Evolutionary conservation across 2,329 filamentous ascomycete species (phyloP), one percentile per base, ranked within the genome.

Genomic region (Fusarium sulawesiense): DNA sequence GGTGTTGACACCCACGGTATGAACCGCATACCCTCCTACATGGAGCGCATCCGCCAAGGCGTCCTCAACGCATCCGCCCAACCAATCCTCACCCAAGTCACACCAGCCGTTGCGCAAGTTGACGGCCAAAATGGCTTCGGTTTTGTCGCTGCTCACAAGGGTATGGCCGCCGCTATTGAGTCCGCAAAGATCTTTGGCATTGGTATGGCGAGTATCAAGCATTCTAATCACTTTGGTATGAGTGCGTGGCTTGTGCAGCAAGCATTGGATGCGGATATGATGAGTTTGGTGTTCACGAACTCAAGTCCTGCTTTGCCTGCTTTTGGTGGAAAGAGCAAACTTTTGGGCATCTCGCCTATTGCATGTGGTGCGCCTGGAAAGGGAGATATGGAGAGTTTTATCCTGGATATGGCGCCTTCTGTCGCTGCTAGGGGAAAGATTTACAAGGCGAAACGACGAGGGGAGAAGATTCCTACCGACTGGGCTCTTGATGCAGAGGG

Each of bases 161-260:
- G 86, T 27, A 94, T 95, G 89, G 77, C 79, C 1, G 84, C 85
- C 0, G 92, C 92, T 1, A 88, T 94, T 47, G 83, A 87, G 12
- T 89, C 91, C 80, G 92, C 92, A 0, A 79, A 82, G 25, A 77
- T 80, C 3, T 89, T 85, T 73, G 92, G 92, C 14, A 92, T 95
- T 67, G 93, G 92, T 27, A 89, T 96, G 86, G 91, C 91, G 0
- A 88, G 87, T 61, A 84, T 95, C 75, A 92, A 90, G 78, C 90
- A 91, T 79, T 92, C 89, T 42, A 95, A 95, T 73, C 92, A 95
- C 78, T 94, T 92, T 74, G 93, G 93, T 56, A 96, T 96, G 92
- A 87, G 87, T 6, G 92, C 93, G 0, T 95, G 92, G 91, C 76
- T 94, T 1, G 92, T 94, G 13, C 90, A 93, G 77, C 89, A 93